Conservation (phyloP, 176 grass and related monocot genomes). For the Alloteropsis semialata region DNA sequence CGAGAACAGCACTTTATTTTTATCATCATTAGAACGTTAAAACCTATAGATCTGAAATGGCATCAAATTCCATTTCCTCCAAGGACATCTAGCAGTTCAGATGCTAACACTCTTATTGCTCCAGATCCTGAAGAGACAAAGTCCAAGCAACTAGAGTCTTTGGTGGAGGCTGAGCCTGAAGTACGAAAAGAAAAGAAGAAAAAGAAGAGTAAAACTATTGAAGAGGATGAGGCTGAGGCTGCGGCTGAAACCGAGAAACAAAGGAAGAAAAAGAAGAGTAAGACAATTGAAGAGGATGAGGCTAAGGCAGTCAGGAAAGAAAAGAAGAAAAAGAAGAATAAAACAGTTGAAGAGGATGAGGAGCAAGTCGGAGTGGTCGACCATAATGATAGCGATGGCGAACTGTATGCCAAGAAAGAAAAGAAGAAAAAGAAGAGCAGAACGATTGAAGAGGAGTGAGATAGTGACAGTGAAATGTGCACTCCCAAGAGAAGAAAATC, state of each 20-base stretch:
- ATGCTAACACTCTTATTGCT: conserved; percentile 24
- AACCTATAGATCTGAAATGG: neutral
- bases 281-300: neutral
- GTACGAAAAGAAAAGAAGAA: conserved; percentile 27
- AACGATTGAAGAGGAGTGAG: conserved; percentile 33
- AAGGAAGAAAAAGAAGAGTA: conserved; percentile 35
- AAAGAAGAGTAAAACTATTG: conserved; percentile 15
- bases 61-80: neutral
- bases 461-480: conserved; percentile 31
- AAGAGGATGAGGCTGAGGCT: conserved; percentile 10
- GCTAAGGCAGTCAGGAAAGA: conserved; percentile 23
- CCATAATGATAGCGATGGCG: neutral
- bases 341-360: neutral
- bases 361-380: neutral
- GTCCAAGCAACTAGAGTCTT: conserved; percentile 15
- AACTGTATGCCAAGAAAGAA: conserved; percentile 1
- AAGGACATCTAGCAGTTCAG: neutral
- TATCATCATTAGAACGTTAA: neutral
- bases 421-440: conserved; percentile 48
- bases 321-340: conserved; percentile 37
- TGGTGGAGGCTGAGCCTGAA: conserved; percentile 29
- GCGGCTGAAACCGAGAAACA: conserved; percentile 29
- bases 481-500: conserved; percentile 60
- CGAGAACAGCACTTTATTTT: neutral
- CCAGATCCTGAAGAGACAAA: conserved; percentile 52